Conservation (phyloP, 116 monocot genomes). For the Posidonia oceanica region DNA sequence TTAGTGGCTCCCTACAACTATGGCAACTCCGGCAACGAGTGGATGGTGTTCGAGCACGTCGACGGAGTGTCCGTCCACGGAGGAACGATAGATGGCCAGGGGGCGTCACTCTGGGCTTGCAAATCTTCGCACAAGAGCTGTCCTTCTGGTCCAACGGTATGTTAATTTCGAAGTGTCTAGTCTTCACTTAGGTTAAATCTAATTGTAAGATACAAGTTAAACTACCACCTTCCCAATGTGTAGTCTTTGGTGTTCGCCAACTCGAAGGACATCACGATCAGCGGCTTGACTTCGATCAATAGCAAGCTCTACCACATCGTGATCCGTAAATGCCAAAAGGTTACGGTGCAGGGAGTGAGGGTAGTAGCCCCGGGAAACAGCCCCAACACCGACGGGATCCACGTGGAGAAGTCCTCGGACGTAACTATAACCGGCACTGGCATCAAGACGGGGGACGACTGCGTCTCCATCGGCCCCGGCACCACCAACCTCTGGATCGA, state of each 20-base stretch:
- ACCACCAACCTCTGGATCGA: constrained; percentile 43
- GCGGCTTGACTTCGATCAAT: constrained; percentile 30
- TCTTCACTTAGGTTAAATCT: no score
- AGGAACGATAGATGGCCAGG: constrained; percentile 53
- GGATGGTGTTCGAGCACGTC: constrained; percentile 50
- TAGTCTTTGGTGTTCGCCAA: constrained; percentile 39
- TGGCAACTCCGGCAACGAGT: not conserved
- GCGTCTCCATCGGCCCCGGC: constrained; percentile 63
- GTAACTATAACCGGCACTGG: constrained; percentile 31
- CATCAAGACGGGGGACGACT: constrained; percentile 77
- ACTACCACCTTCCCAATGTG: not conserved
- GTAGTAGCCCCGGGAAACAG: constrained; percentile 47
- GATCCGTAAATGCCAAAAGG: constrained; percentile 23
- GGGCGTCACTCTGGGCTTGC: constrained; percentile 53
- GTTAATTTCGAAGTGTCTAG: no score
- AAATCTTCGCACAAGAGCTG: constrained; percentile 40
- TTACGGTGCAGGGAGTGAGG: constrained; percentile 25
- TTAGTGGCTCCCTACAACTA: constrained; percentile 32
- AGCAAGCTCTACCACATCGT: constrained; percentile 56
- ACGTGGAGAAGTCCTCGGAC: constrained; percentile 37
- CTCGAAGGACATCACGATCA: constrained; percentile 40
- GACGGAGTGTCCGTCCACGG: constrained; percentile 48
- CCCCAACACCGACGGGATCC: constrained; percentile 92
- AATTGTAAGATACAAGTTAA: no score
- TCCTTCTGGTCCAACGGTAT: constrained; percentile 43